Evolutionary conservation across 352 stramenopile species (phyloP).

Genomic region (Thalassiosira gravida): DNA sequence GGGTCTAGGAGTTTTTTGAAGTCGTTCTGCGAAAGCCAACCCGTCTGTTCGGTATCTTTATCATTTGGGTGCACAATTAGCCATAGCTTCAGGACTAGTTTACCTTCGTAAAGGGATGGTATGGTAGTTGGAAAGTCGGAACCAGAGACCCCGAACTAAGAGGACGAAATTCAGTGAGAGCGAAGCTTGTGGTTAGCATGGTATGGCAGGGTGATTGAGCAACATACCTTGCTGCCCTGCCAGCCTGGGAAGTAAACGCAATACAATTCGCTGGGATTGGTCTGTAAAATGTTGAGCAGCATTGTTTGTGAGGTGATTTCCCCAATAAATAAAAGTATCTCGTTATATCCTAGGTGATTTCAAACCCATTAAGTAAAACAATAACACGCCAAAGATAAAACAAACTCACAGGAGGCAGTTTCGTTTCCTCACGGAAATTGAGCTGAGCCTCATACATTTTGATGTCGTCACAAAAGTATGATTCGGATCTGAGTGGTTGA

Average conservation of each 20-base stretch:
- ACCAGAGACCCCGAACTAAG: slow-evolving; percentile 47
- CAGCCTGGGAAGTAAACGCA: slow-evolving; percentile 37
- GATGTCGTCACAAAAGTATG: slow-evolving; percentile 37
- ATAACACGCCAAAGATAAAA: too few species aligned
- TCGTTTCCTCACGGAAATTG: slow-evolving; percentile 36
- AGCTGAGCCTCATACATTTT: slow-evolving; percentile 65
- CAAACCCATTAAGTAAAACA: too few species aligned
- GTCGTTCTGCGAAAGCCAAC: slow-evolving; percentile 45
- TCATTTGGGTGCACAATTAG: slow-evolving; percentile 48
- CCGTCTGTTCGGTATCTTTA: slow-evolving; percentile 30
- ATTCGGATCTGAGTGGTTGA: slow-evolving; percentile 29
- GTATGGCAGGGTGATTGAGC: not conserved
- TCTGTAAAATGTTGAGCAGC: slow-evolving; percentile 7
- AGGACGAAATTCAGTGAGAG: not conserved
- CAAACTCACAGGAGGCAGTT: slow-evolving; percentile 35
- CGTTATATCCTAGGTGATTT: too few species aligned
- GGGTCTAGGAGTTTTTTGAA: slow-evolving; percentile 53
- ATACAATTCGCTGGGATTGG: slow-evolving; percentile 54
- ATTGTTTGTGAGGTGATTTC: not conserved
- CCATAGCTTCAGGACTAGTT: slow-evolving; percentile 50
- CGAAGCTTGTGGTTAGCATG: not conserved
- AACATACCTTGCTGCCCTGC: slow-evolving; percentile 14
- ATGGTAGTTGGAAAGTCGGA: slow-evolving; percentile 58
- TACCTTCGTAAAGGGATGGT: slow-evolving; percentile 42
- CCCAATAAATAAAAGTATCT: not conserved